Evolutionary conservation across 2,329 filamentous ascomycete genomes (phyloP), one percentile per base, ranked within the genome.

Genomic region (Myrmaecium sp.): DNA sequence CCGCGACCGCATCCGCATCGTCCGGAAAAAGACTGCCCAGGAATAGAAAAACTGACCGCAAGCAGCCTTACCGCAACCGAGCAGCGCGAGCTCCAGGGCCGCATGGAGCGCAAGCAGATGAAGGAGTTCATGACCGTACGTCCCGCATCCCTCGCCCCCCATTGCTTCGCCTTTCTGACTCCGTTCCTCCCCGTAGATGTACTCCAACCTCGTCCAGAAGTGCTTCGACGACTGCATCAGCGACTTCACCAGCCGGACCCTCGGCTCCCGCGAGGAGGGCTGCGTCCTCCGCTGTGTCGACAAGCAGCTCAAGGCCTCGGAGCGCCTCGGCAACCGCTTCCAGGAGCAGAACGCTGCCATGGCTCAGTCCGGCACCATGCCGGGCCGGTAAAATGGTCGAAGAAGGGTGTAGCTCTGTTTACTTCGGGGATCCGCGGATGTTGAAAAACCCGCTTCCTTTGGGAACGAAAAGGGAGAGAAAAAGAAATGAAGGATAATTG

Each of bases 151-250:
- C 17, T 33, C 25, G 31, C 25, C 31, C 17, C 18, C 12, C 13
- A 23, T n/a, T 14, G 15, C 14, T 22, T 17, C 19, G 15, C 14
- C 22, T 28, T 30, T 28, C 31, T 37, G 27, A 34, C 33, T 28
- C 27, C 26, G 20, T 23, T 17, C 25, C 21, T 16, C 17, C 26
- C 10, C 25, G 8, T 38, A 75, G 70, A 74, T 73, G 62, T 76
- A 75, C 55, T 73, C 69, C 46, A 74, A 70, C 58, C 66, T 80
- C 29, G 77, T 83, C 44, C 75, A 82, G 54, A 69, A 75, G 59
- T 98, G 89, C 71, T 98, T 98, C 68, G 75, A 81, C 52, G 77
- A 89, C 57, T 98, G 89, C 66, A 72, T 98, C 58, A 86, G 84
- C 57, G 84, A 95, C 66, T 98, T 98, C 69, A 92, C 84, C 47